Conservation (phyloP, 371 early-diverging fungal genomes). For the Parasitella parasitica region DNA sequence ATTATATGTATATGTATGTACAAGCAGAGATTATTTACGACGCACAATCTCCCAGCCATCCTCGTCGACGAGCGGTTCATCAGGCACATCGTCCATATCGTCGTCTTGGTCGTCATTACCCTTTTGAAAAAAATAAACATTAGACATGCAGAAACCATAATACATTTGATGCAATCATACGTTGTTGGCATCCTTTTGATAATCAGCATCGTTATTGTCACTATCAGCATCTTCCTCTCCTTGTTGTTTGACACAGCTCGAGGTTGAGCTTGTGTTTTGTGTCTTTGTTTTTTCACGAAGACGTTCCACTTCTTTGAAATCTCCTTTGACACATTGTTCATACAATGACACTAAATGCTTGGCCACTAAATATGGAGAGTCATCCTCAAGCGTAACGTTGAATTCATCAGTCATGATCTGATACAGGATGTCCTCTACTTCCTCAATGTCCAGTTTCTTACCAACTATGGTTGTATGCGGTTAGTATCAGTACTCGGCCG, state of each 20-base stretch:
- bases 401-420: conserved; percentile 74
- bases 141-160: conserved; percentile 8
- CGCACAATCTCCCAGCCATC: conserved; percentile 56
- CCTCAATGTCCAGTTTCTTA: conserved; percentile 59
- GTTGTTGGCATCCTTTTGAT: not conserved
- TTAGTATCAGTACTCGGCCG: not conserved
- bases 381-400: conserved; percentile 63
- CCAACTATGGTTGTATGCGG: conserved; percentile 40
- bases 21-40: conserved; percentile 15
- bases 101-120: conserved; percentile 35
- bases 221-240: conserved; percentile 41
- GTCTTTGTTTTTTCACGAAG: conserved; percentile 47
- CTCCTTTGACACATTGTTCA: conserved; percentile 55
- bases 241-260: conserved; percentile 34
- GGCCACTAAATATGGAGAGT: conserved; percentile 56
- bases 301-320: conserved; percentile 51
- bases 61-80: conserved; percentile 46
- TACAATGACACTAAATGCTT: conserved; percentile 52
- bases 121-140: not conserved
- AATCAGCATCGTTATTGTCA: conserved; percentile 10
- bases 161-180: not conserved
- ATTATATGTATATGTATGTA: not conserved
- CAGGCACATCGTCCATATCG: conserved; percentile 42
- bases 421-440: conserved; percentile 60
- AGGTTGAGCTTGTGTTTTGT: conserved; percentile 20